A percentile compares a stretch with the other conserved stretches of the same genome.
Evolutionary conservation across 768 basidiomycete species (phyloP).

Genomic region (Agaricus blazei): DNA sequence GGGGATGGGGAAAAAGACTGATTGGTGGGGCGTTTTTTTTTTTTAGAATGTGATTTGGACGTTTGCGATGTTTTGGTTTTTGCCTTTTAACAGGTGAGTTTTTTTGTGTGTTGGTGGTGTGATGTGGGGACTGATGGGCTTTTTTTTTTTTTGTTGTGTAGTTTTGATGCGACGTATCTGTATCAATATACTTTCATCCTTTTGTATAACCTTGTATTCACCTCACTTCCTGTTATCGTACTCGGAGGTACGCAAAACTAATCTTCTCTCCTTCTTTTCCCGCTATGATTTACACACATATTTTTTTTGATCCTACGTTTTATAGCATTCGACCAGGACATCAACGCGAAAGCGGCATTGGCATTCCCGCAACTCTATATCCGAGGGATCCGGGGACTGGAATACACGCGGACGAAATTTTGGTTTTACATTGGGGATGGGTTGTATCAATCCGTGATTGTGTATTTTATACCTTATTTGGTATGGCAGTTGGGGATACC

Average conservation of each 20-base stretch:
- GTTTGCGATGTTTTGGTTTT: constrained; percentile 89
- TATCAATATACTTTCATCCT: constrained; percentile 94
- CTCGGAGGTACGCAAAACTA: constrained; percentile 63
- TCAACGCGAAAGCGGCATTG: constrained; percentile 83
- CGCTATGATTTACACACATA: background rate
- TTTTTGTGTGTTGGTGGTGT: background rate
- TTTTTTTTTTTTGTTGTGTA: constrained; percentile 20
- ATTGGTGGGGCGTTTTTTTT: too few relatives aligned
- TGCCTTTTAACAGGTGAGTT: constrained; percentile 78
- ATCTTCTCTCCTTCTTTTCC: background rate
- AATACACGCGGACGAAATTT: constrained; percentile 89
- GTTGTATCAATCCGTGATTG: constrained; percentile 83
- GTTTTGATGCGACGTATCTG: constrained; percentile 92
- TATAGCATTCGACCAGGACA: constrained; percentile 87
- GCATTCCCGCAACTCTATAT: constrained; percentile 96
- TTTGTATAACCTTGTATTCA: constrained; percentile 89
- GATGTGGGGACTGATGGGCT: background rate
- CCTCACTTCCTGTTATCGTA: constrained; percentile 86
- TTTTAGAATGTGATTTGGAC: constrained; percentile 87
- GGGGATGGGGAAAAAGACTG: background rate
- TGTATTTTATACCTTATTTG: constrained; percentile 83
- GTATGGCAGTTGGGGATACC: constrained; percentile 63
- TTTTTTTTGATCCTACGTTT: too few relatives aligned
- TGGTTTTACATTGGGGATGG: constrained; percentile 96
- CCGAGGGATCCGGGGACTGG: constrained; percentile 88